Percentiles rank a stretch among this genome's conserved stretches.
These are phyloP conservation scores for Gynandropsis gynandra DNA, from an alignment of 345 rosid species.

Conservation along the genomic window DNA sequence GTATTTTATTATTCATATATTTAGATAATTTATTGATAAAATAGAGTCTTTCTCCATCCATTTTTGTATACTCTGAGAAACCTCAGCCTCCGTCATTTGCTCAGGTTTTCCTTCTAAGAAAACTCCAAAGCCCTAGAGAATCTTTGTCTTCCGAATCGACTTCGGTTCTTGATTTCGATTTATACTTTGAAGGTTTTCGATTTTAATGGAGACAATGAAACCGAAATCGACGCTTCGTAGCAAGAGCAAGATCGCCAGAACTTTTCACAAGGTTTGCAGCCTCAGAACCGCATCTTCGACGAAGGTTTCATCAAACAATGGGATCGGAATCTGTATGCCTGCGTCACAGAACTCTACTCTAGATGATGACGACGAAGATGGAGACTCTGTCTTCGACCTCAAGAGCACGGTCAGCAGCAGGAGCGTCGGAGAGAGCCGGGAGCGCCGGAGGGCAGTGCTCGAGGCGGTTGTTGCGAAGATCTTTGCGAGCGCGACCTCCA, in stretches of 20 bases:
- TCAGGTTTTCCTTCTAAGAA: slow-evolving; percentile 5
- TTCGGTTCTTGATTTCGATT: slow-evolving; percentile 11
- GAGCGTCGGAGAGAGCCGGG: slow-evolving; percentile 16
- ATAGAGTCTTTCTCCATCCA: slow-evolving; percentile 6
- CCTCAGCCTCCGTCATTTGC: background rate
- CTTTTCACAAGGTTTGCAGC: slow-evolving; percentile 61
- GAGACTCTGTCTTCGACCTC: slow-evolving; percentile 26
- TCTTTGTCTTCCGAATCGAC: slow-evolving; percentile 11
- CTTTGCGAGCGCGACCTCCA: slow-evolving; percentile 66
- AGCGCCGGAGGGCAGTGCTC: slow-evolving; percentile 42
- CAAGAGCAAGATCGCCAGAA: slow-evolving; percentile 53
- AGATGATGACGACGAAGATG: slow-evolving; percentile 25
- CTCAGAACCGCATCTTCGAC: slow-evolving; percentile 36
- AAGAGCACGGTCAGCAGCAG: slow-evolving; percentile 24
- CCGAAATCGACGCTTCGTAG: slow-evolving; percentile 39
- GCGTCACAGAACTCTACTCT: slow-evolving; percentile 40
- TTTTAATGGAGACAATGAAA: slow-evolving; percentile 46
- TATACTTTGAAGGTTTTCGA: background rate
- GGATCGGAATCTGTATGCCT: slow-evolving; percentile 67
- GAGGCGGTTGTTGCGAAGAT: slow-evolving; percentile 73
- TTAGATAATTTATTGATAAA: background rate
- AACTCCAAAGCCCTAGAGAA: background rate
- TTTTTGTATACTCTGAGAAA: slow-evolving; percentile 8
- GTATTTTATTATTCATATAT: background rate
- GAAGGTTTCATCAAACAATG: slow-evolving; percentile 47